Evolutionary conservation across 106 monocot species (phyloP).

Genomic region (Allium fistulosum): DNA sequence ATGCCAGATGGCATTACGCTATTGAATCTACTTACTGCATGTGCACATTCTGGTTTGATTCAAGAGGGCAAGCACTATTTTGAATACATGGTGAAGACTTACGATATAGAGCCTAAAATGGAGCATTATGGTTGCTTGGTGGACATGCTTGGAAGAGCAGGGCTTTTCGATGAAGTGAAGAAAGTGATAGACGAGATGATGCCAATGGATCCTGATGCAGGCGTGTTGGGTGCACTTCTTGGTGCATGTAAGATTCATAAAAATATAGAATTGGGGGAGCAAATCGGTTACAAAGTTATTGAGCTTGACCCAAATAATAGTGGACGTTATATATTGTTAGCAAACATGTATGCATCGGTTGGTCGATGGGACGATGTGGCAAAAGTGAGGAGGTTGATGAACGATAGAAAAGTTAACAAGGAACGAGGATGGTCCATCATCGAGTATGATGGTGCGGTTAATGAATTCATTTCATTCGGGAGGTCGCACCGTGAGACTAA

Average conservation of each 20-base stretch:
- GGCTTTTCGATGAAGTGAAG: constrained; percentile 58
- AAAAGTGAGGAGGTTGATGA: constrained; percentile 56
- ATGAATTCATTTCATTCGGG: constrained; percentile 59
- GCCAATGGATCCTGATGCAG: constrained; percentile 62
- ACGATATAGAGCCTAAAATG: constrained; percentile 47
- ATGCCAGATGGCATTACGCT: constrained; percentile 69
- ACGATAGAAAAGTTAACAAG: constrained; percentile 55
- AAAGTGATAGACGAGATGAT: constrained; percentile 62
- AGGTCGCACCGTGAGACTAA: constrained; percentile 26
- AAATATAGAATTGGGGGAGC: constrained; percentile 49
- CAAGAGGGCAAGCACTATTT: constrained; percentile 45
- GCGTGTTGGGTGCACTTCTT: constrained; percentile 70
- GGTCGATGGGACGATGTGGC: constrained; percentile 74
- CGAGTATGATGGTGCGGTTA: constrained; percentile 49
- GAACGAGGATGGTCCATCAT: constrained; percentile 67
- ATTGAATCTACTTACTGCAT: constrained; percentile 62
- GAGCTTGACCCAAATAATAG: constrained; percentile 61
- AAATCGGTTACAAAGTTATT: constrained; percentile 38
- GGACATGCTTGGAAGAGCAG: constrained; percentile 71
- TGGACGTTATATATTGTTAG: constrained; percentile 66
- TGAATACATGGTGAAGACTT: constrained; percentile 26
- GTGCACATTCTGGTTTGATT: constrained; percentile 64
- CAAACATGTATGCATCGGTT: constrained; percentile 51
- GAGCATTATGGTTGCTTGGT: constrained; percentile 82
- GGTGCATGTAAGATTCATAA: constrained; percentile 71